Evolutionary conservation across 1,284 basidiomycete species (phyloP).

Genomic region (Violaceomyces palustris): DNA sequence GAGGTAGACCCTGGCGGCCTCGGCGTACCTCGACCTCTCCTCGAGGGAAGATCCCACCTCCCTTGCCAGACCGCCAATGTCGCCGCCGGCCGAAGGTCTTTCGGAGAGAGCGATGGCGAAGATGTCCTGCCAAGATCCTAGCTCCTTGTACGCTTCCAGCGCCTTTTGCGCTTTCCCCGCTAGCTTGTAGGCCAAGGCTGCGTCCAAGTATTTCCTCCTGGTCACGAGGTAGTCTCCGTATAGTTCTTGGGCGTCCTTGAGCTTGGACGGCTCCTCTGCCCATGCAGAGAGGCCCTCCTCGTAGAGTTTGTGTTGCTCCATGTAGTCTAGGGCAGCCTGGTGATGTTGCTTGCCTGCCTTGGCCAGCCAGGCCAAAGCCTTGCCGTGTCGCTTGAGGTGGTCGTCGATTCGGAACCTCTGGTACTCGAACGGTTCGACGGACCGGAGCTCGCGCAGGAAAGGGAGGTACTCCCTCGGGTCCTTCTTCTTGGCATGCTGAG

Average conservation of each 20-base stretch:
- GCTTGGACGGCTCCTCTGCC: slow-evolving; percentile 5
- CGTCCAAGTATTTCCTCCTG: slow-evolving; percentile 72
- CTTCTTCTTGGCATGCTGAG: slow-evolving; percentile 93
- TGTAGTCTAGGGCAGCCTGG: slow-evolving; percentile 73
- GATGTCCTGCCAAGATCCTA: slow-evolving; percentile 38
- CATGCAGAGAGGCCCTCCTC: slow-evolving; percentile 34
- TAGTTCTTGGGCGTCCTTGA: slow-evolving; percentile 55
- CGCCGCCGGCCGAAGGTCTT: slow-evolving; percentile 45
- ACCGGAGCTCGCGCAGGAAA: slow-evolving; percentile 82
- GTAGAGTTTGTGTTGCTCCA: slow-evolving; percentile 71
- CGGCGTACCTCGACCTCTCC: slow-evolving; percentile 70
- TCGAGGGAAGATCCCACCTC: slow-evolving; percentile 58
- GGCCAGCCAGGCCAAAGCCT: slow-evolving; percentile 71
- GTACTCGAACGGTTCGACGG: slow-evolving; percentile 68
- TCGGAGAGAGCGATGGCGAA: slow-evolving; percentile 29
- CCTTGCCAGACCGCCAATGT: slow-evolving; percentile 56
- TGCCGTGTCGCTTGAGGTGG: slow-evolving; percentile 71
- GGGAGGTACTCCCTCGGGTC: slow-evolving; percentile 97
- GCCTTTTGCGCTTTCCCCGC: slow-evolving; percentile 28
- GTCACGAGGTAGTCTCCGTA: slow-evolving; percentile 89
- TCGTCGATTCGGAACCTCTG: slow-evolving; percentile 91
- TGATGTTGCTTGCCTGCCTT: slow-evolving; percentile 70
- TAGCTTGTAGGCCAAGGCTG: slow-evolving; percentile 58
- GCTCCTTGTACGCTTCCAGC: slow-evolving; percentile 33
- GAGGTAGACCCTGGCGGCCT: slow-evolving; percentile 76